Evolutionary conservation across 805 yeast genomes (phyloP).

Genomic region (Saturnispora besseyi): DNA sequence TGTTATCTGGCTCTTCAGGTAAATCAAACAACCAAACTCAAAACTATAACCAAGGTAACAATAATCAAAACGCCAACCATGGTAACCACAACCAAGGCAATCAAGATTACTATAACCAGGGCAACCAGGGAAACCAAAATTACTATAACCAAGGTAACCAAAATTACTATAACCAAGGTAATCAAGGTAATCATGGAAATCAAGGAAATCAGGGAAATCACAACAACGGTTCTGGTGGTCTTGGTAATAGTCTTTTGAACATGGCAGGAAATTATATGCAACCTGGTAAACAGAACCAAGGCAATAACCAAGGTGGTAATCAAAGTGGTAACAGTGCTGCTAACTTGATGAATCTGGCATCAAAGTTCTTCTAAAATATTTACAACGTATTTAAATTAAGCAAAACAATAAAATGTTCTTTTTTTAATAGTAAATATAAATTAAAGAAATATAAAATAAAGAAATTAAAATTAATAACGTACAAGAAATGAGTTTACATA

Average conservation of each 20-base stretch:
- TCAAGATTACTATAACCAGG: not conserved
- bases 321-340: slow-evolving; percentile 4
- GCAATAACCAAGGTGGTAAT: not conserved
- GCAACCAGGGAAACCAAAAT: not conserved
- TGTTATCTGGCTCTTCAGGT: slow-evolving; percentile 11
- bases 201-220: slow-evolving; percentile 1
- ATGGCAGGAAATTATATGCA: slow-evolving; percentile 7
- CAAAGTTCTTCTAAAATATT: slow-evolving; percentile 6
- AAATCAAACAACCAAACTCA: slow-evolving; percentile 2
- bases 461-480: not conserved
- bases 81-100: not conserved
- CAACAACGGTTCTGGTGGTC: not conserved
- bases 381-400: not conserved
- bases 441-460: not conserved
- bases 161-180: not conserved
- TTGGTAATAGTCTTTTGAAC: not conserved
- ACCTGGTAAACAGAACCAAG: not conserved
- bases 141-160: not conserved
- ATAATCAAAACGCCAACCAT: not conserved
- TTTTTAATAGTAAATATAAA: not conserved
- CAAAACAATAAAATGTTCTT: not conserved
- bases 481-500: not conserved
- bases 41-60: slow-evolving; percentile 1
- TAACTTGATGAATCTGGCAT: slow-evolving; percentile 11
- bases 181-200: not conserved